These are phyloP conservation scores for Urtica urens DNA, from an alignment of 306 rosid genomes.

Conservation along the genomic window DNA sequence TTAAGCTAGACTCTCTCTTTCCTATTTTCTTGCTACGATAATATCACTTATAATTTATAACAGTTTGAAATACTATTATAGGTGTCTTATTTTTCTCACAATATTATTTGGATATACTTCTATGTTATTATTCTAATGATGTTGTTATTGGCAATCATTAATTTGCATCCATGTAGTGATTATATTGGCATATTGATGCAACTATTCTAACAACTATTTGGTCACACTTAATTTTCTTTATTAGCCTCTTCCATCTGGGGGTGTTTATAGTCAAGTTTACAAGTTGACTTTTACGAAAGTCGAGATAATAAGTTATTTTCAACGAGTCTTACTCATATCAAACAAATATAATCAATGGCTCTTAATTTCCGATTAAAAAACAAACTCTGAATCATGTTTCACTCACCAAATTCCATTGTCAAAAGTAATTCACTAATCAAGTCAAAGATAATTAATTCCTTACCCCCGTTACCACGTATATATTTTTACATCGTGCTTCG, in stretches of 20 bases:
- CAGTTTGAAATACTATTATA: slow-evolving; percentile 21
- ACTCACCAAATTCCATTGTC: background rate
- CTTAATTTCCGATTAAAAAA: background rate
- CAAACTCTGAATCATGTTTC: background rate
- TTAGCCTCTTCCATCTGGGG: background rate
- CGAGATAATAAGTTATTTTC: background rate
- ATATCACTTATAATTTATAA: slow-evolving; percentile 6
- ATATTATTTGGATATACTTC: slow-evolving; percentile 32
- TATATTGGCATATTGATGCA: slow-evolving; percentile 14
- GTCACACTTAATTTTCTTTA: background rate
- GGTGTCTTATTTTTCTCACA: slow-evolving; percentile 12
- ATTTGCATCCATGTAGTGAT: slow-evolving; percentile 24
- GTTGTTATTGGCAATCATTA: slow-evolving; percentile 39
- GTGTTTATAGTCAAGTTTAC: background rate
- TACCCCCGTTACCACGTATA: background rate
- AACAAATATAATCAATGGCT: too few relatives aligned
- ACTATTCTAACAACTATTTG: slow-evolving; percentile 15
- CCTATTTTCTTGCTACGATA: background rate
- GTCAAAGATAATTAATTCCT: background rate
- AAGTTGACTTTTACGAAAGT: slow-evolving; percentile 12
- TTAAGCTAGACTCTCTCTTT: background rate
- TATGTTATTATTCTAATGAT: slow-evolving; percentile 21
- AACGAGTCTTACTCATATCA: background rate
- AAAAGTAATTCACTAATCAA: background rate
- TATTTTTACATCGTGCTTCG: background rate